Evolutionary conservation across 2,329 filamentous ascomycete genomes (phyloP), one percentile per base, ranked within the genome.

Genomic region (Xylaria arbuscula): DNA sequence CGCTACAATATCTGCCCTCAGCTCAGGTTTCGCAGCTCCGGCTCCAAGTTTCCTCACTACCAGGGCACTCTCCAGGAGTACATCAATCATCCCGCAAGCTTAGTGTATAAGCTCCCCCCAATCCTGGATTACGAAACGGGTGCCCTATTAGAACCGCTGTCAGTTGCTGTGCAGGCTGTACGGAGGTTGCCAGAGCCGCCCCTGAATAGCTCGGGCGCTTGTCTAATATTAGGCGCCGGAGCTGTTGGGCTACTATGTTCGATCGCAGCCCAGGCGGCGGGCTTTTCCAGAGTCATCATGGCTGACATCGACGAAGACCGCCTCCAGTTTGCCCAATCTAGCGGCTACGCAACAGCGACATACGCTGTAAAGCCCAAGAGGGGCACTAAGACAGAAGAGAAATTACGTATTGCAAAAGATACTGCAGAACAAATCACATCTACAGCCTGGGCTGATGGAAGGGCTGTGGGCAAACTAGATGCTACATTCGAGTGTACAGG

Each of bases 401-500:
- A 55, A 24, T 54, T 74, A 34, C 32, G 45, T 28, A 57, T 55
- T 17, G 66, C 66, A n/a, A 50, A 64, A 40, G 48, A 68, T 1
- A 61, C 60, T 3, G 60, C 66, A n/a, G 48, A 48, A 48, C 3
- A 56, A 15, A 40, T 56, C 19, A 32, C 36, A 34, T 56, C 53
- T 40, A 15, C 53, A 7, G 45, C 54, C 5, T 59, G 57, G 45
- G n/a, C 36, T 34, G 54, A 64, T 5, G 61, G 60, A 6, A 36
- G 17, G 32, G 4, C 11, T 2, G 60, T 48, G 8, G 53, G 32
- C 19, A 19, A 17, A 45, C 10, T 60, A 22, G 60, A 68, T 40
- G 55, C 54, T 17, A 53, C 54, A 19, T 68, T 68, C 32, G 66
- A 68, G 22, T 68, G 66, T 48, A 68, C 61, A 19, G 66, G 66